Evolutionary conservation across 306 rosid genomes (phyloP), one percentile per base, ranked within the genome.

Genomic region (Senna tora): DNA sequence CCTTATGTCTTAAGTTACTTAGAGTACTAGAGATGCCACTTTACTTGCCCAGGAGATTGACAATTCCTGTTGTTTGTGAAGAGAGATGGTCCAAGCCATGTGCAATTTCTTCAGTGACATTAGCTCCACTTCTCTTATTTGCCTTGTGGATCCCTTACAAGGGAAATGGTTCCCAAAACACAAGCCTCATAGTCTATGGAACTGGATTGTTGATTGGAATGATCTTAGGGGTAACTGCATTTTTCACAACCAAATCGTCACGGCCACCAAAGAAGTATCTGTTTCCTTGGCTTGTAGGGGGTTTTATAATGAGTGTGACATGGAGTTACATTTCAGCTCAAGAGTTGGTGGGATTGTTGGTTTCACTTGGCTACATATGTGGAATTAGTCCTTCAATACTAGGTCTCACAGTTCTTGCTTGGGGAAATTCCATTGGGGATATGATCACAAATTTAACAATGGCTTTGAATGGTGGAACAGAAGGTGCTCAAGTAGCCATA

Each of bases 391-490:
- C 87, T 62, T 83, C 87, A 67, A 67, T 83, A 11, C 41, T 83
- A 9, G 87, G 81, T 15, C 41, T 83, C 33, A 83, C 84, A 2
- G 70, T 83, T 52, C 78, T 83, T 60, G 87, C 87, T 0, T 83
- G 87, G 87, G 87, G 87, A 4, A 57, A 83, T 50, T 83, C 87
- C 67, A 12, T 83, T 20, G 87, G 87, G n/a, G 87, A 83, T 76
- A 70, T 83, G 66, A 65, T 65, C 19, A 16, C 87, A 64, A 76
- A 83, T 76, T 28, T 83, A 30, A 71, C 82, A 2, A 56, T 83
- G 84, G 77, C 79, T 20, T 41, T 76, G 28, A 72, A 72, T 54
- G 79, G 85, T 39, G 82, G 80, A n/a, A n/a, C 54, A 17, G 85
- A 81, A 22, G 85, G 85, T 21, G 76, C 73, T 81, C 85, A 77